phyloP scores from a whole-genome alignment of 140 eudicot genomes.

The Erigeron philadelphicus region DNA sequence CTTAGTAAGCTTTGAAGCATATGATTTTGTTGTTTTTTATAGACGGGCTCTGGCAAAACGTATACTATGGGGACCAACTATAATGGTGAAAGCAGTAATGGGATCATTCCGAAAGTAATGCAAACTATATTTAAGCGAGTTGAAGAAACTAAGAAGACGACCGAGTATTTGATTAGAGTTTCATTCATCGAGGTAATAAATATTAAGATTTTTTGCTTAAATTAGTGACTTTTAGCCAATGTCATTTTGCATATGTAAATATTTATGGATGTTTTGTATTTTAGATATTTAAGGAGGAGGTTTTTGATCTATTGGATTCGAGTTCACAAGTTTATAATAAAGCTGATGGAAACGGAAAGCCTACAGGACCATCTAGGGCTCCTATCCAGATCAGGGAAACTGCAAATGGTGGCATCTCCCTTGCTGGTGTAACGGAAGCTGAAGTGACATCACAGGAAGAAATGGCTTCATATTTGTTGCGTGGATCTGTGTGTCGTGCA shows the following conservation, averaged over 20 bases:
- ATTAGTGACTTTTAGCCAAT: neutral
- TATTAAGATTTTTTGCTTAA: neutral
- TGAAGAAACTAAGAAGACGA: conserved; percentile 46
- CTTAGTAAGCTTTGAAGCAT: neutral
- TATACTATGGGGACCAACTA: conserved; percentile 98
- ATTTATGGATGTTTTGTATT: conserved; percentile 10
- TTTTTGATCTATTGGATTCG: conserved; percentile 71
- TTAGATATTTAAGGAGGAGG: conserved; percentile 98
- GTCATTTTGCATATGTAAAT: neutral
- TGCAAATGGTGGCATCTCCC: conserved; percentile 81
- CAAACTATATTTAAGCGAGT: conserved; percentile 62
- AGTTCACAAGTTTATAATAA: conserved; percentile 31
- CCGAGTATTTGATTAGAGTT: conserved; percentile 74
- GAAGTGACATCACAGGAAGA: conserved; percentile 85
- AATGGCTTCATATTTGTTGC: conserved; percentile 74
- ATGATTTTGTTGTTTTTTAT: neutral
- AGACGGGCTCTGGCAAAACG: conserved; percentile 98
- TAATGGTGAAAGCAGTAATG: conserved; percentile 60
- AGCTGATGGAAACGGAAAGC: conserved; percentile 48
- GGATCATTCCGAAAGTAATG: conserved; percentile 90
- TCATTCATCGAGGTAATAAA: conserved; percentile 82
- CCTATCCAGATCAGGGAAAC: conserved; percentile 95
- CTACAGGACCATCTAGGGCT: conserved; percentile 55
- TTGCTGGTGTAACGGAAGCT: conserved; percentile 97
- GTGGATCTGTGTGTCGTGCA: conserved; percentile 82